Percentiles rank a stretch among this genome's conserved stretches.
phyloP scores from a whole-genome alignment of 257 asterid genomes.

The Phtheirospermum japonicum region DNA sequence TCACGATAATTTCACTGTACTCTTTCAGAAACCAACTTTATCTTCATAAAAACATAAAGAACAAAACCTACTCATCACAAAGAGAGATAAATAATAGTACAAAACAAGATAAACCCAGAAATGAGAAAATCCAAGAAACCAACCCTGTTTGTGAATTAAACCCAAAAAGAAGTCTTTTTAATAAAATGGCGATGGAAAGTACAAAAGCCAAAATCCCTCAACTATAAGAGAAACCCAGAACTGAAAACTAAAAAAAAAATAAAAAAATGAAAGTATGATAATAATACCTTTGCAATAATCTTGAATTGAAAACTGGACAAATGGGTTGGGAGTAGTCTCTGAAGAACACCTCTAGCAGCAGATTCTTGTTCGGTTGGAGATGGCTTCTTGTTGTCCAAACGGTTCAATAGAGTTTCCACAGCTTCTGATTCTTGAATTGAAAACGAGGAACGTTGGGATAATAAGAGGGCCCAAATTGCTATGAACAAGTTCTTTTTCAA shows the following conservation, averaged over 20 bases:
- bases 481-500: conserved; percentile 25
- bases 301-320: conserved; percentile 55
- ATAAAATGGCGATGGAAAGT: background rate
- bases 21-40: background rate
- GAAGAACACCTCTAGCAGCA: conserved; percentile 82
- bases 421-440: conserved; percentile 51
- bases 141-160: too few species aligned
- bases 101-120: conserved; percentile 4
- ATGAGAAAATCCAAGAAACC: too few species aligned
- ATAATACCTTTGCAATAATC: conserved; percentile 61
- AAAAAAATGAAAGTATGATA: conserved; percentile 2
- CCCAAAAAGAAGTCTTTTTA: too few species aligned
- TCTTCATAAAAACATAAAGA: background rate
- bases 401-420: conserved; percentile 46
- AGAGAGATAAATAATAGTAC: too few species aligned
- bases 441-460: conserved; percentile 30
- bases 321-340: conserved; percentile 82
- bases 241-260: conserved; percentile 9
- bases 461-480: conserved; percentile 27
- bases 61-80: background rate
- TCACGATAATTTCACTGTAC: background rate
- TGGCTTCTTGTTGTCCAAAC: conserved; percentile 50
- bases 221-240: conserved; percentile 11
- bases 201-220: background rate
- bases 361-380: conserved; percentile 60